These are phyloP conservation scores for Rhododendron vialii DNA, from an alignment of 148 eudicot species.

Conservation along the genomic window DNA sequence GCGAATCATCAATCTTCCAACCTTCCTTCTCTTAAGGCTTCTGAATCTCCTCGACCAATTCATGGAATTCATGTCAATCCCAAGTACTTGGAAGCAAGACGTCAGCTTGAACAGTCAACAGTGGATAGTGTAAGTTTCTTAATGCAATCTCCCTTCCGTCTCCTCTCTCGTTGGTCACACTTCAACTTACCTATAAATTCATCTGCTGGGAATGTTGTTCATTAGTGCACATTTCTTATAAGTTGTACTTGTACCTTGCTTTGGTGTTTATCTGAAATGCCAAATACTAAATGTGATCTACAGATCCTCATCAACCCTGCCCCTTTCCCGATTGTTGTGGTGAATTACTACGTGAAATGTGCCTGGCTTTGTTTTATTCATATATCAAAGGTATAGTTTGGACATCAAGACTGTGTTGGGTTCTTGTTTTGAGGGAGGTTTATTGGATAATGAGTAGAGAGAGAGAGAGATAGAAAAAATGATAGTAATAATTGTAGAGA, in stretches of 20 bases:
- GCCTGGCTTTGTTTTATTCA: background rate
- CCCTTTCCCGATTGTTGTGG: background rate
- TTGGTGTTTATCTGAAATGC: background rate
- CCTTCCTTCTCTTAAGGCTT: constrained; percentile 43
- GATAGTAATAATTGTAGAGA: no score
- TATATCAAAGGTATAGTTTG: background rate
- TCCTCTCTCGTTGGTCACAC: background rate
- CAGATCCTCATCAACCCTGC: background rate
- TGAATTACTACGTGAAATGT: background rate
- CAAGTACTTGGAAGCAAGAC: constrained; percentile 82
- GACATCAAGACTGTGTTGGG: background rate
- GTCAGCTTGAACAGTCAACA: constrained; percentile 53
- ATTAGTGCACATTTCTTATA: background rate
- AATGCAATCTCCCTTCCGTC: background rate
- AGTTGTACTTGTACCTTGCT: background rate
- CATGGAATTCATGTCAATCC: constrained; percentile 99
- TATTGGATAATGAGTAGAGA: no score
- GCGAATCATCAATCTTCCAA: constrained; percentile 49
- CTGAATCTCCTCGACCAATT: constrained; percentile 86
- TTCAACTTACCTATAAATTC: constrained; percentile 10
- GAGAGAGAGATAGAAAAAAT: no score
- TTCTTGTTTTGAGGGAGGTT: no score
- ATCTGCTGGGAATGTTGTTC: background rate
- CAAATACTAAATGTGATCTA: background rate
- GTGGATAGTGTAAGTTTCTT: constrained; percentile 51